Conservation (phyloP, 106 monocot species). For the Gastrodia elata region DNA sequence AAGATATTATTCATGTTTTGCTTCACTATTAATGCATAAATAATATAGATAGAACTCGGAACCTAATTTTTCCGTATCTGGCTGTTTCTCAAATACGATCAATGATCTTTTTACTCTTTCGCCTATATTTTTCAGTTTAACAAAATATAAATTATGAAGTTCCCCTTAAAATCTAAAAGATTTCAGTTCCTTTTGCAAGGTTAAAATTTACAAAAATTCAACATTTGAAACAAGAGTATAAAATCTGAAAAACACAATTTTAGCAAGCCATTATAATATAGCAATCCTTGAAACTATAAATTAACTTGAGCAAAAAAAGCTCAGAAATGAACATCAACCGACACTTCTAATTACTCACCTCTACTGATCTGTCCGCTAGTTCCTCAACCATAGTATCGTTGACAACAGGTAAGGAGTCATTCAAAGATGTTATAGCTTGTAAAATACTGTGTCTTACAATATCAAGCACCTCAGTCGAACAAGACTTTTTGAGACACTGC, state of each 20-base stretch:
- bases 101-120: neutral
- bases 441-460: constrained; percentile 65
- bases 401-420: constrained; percentile 39
- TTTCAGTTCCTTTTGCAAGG: neutral
- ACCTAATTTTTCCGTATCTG: neutral
- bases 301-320: neutral
- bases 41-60: neutral
- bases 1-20: neutral
- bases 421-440: constrained; percentile 46
- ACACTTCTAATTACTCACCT: constrained; percentile 36
- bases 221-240: neutral
- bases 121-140: neutral
- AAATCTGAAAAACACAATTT: neutral
- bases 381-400: constrained; percentile 62
- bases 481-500: constrained; percentile 50
- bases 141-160: neutral
- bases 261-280: neutral
- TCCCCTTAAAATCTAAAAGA: neutral
- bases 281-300: neutral
- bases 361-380: constrained; percentile 70
- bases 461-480: constrained; percentile 51
- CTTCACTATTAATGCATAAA: neutral
- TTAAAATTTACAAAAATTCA: neutral
- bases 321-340: neutral
- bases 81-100: neutral